These are phyloP conservation scores for Pseudonectria buxi DNA, from an alignment of 2,329 filamentous ascomycete genomes.

Conservation along the genomic window DNA sequence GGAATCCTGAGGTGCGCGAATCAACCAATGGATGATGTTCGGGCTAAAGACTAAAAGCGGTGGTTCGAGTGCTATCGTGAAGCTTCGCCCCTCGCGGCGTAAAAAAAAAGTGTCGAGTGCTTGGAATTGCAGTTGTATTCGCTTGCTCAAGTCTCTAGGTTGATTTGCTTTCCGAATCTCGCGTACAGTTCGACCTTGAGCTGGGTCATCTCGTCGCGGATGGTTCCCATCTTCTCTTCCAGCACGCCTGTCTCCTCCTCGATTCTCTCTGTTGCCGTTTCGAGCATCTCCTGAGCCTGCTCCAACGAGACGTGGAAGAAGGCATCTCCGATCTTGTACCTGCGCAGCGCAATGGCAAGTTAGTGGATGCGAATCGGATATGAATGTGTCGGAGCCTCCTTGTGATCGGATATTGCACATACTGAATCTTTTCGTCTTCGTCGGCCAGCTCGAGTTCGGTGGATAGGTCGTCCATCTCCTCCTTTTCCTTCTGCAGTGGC, in stretches of 20 bases:
- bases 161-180: constrained; percentile 93
- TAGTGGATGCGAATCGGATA: constrained; percentile 8
- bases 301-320: constrained; percentile 82
- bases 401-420: constrained; percentile 26
- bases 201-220: constrained; percentile 81
- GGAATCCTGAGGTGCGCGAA: no score
- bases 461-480: constrained; percentile 89
- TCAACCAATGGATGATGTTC: no score
- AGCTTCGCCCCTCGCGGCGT: no score
- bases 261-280: constrained; percentile 62
- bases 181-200: constrained; percentile 92
- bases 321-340: constrained; percentile 94
- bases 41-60: no score
- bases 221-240: constrained; percentile 66
- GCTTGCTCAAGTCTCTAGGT: constrained; percentile 69
- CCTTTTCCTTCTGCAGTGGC: constrained; percentile 79
- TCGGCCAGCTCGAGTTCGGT: constrained; percentile 90
- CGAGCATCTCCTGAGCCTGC: constrained; percentile 81
- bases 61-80: no score
- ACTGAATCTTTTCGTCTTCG: constrained; percentile 91
- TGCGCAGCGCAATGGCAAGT: constrained; percentile 29
- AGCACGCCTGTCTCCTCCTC: constrained; percentile 69
- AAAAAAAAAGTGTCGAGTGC: constrained; percentile 4
- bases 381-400: constrained; percentile 7
- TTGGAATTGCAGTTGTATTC: not conserved